Conservation (phyloP, 768 basidiomycete genomes). For the Rhodotorula kratochvilovae region DNA sequence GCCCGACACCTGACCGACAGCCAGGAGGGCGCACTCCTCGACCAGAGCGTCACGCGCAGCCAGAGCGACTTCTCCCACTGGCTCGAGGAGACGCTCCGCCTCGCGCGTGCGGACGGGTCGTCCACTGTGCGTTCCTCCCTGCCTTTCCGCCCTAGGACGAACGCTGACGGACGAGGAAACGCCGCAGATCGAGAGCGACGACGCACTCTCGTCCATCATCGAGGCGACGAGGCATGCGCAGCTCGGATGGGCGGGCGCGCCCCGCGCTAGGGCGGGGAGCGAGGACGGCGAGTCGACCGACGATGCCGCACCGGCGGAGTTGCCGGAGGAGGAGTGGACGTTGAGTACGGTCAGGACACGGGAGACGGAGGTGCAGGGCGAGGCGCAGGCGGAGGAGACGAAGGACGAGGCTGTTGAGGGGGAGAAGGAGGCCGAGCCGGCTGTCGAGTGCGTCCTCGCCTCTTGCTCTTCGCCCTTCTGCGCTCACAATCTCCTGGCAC, state of each 20-base stretch:
- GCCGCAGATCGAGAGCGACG: constrained; percentile 28
- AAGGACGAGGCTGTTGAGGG: neutral
- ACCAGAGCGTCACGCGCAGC: constrained; percentile 16
- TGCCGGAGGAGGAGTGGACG: neutral
- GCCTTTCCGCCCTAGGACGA: no score
- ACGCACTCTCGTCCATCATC: constrained; percentile 24
- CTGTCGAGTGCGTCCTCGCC: neutral
- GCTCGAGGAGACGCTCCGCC: constrained; percentile 16
- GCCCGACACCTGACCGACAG: constrained; percentile 16
- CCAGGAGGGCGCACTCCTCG: constrained; percentile 16
- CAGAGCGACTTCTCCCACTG: constrained; percentile 26
- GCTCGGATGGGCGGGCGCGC: neutral
- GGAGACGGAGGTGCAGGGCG: neutral
- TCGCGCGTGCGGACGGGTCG: constrained; percentile 1
- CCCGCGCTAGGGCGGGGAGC: neutral
- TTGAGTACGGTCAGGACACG: neutral
- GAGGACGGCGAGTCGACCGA: neutral
- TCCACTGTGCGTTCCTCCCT: constrained; percentile 10
- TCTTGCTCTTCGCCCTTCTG: neutral
- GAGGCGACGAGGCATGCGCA: constrained; percentile 6
- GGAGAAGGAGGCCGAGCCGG: neutral
- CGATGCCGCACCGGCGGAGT: neutral
- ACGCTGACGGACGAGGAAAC: neutral
- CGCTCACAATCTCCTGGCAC: neutral
- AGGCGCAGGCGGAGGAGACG: neutral